Evolutionary conservation across 371 early-diverging fungal species (phyloP).

Genomic region (Fennellomyces sp.): DNA sequence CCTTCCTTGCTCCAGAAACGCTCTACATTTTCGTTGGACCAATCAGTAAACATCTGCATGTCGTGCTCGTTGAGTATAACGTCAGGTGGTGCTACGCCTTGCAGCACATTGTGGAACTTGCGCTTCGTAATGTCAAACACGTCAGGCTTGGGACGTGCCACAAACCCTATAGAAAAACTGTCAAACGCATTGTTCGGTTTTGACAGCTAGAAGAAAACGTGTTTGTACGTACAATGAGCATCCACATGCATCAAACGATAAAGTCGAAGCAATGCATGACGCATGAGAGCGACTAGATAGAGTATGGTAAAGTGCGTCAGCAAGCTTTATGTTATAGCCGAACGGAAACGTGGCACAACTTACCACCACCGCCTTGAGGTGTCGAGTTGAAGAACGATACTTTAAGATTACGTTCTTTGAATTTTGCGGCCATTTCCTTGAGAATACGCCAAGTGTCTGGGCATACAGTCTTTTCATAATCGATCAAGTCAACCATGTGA

Average conservation of each 20-base stretch:
- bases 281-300: conserved; percentile 82
- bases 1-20: conserved; percentile 73
- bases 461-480: conserved; percentile 63
- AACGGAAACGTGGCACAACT: no score
- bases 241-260: conserved; percentile 65
- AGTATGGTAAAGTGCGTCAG: background rate
- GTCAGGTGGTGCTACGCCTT: conserved; percentile 77
- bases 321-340: no score
- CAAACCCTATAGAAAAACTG: conserved; percentile 56
- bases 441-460: conserved; percentile 65
- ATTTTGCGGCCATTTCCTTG: conserved; percentile 46
- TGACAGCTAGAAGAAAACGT: no score
- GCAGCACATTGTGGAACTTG: conserved; percentile 90
- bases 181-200: conserved; percentile 39
- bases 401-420: conserved; percentile 53
- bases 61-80: conserved; percentile 69
- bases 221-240: conserved; percentile 56
- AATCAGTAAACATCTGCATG: conserved; percentile 68
- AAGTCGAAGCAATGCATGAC: conserved; percentile 80
- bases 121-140: conserved; percentile 85
- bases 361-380: conserved; percentile 87
- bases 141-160: conserved; percentile 77
- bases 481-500: conserved; percentile 57
- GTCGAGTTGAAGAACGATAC: conserved; percentile 86
- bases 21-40: conserved; percentile 78